These are phyloP conservation scores for Seminavis robusta DNA, from an alignment of 108 stramenopile genomes.

Conservation along the genomic window DNA sequence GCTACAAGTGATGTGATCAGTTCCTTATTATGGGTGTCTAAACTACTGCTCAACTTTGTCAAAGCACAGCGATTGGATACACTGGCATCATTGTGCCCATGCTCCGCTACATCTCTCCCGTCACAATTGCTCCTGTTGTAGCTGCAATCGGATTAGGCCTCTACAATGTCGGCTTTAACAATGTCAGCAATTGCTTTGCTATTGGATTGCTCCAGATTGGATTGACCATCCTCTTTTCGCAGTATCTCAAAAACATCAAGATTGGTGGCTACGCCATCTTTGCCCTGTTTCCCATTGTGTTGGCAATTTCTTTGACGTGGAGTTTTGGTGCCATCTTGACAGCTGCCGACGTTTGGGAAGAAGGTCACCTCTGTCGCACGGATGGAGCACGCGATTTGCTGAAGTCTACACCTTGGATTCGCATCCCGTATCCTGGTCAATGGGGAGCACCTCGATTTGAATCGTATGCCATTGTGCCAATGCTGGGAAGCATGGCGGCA, in stretches of 20 bases:
- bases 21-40: too few relatives aligned
- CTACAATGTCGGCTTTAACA: constrained; percentile 13
- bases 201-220: constrained; percentile 14
- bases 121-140: constrained; percentile 24
- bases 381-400: constrained; percentile 6
- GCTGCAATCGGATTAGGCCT: constrained; percentile 27
- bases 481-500: constrained; percentile 17
- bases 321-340: constrained; percentile 20
- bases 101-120: constrained; percentile 12
- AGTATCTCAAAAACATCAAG: constrained; percentile 3
- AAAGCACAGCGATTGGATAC: constrained; percentile 21
- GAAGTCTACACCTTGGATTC: constrained; percentile 15
- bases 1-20: too few relatives aligned
- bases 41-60: too few relatives aligned
- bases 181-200: constrained; percentile 16
- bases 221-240: constrained; percentile 10
- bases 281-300: constrained; percentile 16
- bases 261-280: constrained; percentile 6
- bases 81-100: constrained; percentile 9
- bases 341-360: constrained; percentile 21
- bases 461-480: constrained; percentile 22
- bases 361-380: constrained; percentile 20
- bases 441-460: constrained; percentile 17
- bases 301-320: constrained; percentile 22
- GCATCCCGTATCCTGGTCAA: constrained; percentile 21